phyloP scores from a whole-genome alignment of 441 rosid species.

The Manihot esculenta region DNA sequence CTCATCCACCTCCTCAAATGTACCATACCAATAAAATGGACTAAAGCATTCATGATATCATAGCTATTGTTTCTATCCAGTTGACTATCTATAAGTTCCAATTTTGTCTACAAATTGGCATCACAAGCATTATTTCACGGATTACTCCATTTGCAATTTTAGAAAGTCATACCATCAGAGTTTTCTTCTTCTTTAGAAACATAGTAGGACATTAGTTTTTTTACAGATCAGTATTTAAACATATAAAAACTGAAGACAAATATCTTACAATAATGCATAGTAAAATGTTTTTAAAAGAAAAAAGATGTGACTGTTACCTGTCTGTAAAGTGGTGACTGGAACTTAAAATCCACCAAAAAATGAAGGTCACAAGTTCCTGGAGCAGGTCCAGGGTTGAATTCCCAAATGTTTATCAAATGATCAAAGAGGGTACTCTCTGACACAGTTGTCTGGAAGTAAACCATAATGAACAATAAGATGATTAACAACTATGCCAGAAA shows the following conservation, averaged over 20 bases:
- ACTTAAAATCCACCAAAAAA: constrained; percentile 82
- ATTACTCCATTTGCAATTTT: not conserved
- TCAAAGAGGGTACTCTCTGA: constrained; percentile 67
- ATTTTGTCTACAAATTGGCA: too few species aligned
- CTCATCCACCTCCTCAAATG: too few species aligned
- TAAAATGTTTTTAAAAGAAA: not conserved
- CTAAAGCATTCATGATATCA: too few species aligned
- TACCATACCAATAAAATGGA: too few species aligned
- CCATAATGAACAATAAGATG: constrained; percentile 8
- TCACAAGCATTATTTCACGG: too few species aligned
- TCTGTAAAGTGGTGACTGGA: constrained; percentile 84
- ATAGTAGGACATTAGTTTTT: not conserved
- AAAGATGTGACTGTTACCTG: constrained; percentile 49
- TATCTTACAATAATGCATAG: not conserved
- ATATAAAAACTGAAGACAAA: not conserved
- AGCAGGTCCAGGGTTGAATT: constrained; percentile 75
- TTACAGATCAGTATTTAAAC: not conserved
- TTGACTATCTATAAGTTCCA: too few species aligned
- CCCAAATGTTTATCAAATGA: constrained; percentile 85
- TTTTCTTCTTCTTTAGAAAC: not conserved
- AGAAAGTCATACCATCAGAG: not conserved
- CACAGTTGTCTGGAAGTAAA: constrained; percentile 60
- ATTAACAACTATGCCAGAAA: too few species aligned
- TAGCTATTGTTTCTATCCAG: too few species aligned
- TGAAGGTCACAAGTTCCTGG: constrained; percentile 72